Base-by-base conservation (phyloP, 2,329 filamentous ascomycete species). In the Helotiales sp. region DNA sequence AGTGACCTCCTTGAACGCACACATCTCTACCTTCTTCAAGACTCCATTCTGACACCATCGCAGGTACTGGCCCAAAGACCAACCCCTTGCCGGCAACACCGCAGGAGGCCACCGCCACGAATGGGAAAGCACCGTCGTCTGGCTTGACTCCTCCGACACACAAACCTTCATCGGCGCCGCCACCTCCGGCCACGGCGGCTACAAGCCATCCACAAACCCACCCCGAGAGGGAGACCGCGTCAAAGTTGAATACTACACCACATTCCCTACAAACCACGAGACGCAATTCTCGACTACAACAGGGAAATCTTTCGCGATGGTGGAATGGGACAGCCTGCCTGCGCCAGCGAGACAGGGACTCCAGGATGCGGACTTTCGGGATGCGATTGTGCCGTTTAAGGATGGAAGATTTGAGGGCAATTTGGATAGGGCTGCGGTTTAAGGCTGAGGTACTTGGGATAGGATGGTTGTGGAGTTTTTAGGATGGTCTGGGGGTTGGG, bases 11-110 rank as follows among this genome's bases (percentile, higher is more conserved):
- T 11, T 49, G 45, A 49, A 49, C 6, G 5, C 15, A 5, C 5
- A 49, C 45, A 49, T 6, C 15, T 4, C 22, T 20, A 8, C 17
- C 5, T 45, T 20, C 2, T n/a, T 45, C 20, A 6, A 45, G n/a
- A 20, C 3, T 11, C 8, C 28, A 71, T 74, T 78, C 5, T 45
- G 40, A 45, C n/a, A 6, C 10, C 8, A 45, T 6, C 3, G 7
- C n/a, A 82, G 79, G 79, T 82, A 80, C 72, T 77, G 78, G 71
- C 80, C 80, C 61, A 82, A 82, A 73, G 79, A 82, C 66, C 71
- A 76, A 66, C 78, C 79, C 20, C 66, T 64, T 49, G 45, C 62
- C 0, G 78, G 77, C 13, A 32, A 43, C n/a, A 3, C 28, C 10
- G 34, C 26, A 0, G 78, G 77, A 2, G 75, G 76, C 34, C 80